These are phyloP conservation scores for Starmera dryadoides DNA, from an alignment of 805 yeast genomes.

Conservation along the genomic window DNA sequence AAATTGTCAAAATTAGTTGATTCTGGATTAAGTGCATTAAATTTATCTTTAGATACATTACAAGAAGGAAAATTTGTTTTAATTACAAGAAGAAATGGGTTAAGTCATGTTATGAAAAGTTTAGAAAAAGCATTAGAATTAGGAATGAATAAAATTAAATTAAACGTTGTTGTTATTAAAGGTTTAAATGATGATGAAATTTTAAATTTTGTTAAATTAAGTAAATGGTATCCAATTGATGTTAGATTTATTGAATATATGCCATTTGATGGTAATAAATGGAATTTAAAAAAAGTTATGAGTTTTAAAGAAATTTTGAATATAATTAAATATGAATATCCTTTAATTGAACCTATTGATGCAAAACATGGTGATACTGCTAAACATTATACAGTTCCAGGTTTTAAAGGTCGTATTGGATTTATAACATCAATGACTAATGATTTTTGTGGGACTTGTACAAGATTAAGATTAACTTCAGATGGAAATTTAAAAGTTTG, in stretches of 20 bases:
- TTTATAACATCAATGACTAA: slow-evolving; percentile 51
- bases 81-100: slow-evolving; percentile 44
- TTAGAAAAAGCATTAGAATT: slow-evolving; percentile 35
- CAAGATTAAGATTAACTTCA: slow-evolving; percentile 41
- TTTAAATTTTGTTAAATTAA: slow-evolving; percentile 35
- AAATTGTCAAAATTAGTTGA: slow-evolving; percentile 34
- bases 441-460: slow-evolving; percentile 44
- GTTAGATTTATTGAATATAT: slow-evolving; percentile 50
- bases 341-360: slow-evolving; percentile 15
- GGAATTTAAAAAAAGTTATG: slow-evolving; percentile 39
- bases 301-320: slow-evolving; percentile 35
- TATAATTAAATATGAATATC: slow-evolving; percentile 24
- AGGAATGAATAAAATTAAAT: slow-evolving; percentile 37
- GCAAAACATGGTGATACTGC: slow-evolving; percentile 42
- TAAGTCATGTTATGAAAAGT: slow-evolving; percentile 35
- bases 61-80: slow-evolving; percentile 42
- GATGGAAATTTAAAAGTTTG: slow-evolving; percentile 53
- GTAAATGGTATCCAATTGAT: slow-evolving; percentile 32
- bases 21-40: slow-evolving; percentile 39
- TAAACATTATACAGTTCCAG: slow-evolving; percentile 35
- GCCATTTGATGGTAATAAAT: slow-evolving; percentile 53
- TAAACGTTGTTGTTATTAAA: slow-evolving; percentile 44
- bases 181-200: slow-evolving; percentile 46
- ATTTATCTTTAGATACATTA: slow-evolving; percentile 42
- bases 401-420: slow-evolving; percentile 38